A percentile compares a stretch with the other conserved stretches of the same genome.
These are phyloP conservation scores for Fusarium metavorans DNA, from an alignment of 2,329 filamentous ascomycete species.

Conservation along the genomic window DNA sequence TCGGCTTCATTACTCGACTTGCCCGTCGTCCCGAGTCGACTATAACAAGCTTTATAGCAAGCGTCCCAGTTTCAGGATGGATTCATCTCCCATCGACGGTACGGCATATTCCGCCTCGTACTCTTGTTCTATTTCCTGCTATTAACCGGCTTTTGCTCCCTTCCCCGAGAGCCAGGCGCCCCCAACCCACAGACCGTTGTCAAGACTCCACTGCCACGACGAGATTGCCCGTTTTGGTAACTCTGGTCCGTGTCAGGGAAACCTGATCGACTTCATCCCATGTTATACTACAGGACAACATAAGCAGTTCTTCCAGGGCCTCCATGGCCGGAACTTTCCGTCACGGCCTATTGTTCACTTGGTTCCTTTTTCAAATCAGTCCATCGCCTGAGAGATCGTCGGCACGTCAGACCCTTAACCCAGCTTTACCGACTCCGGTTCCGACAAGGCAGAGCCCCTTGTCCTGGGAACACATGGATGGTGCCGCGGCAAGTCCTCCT, in stretches of 20 bases:
- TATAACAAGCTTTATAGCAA: constrained; percentile 24
- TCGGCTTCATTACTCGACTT: constrained; percentile 29
- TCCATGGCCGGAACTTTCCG: constrained; percentile 38
- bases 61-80: constrained; percentile 26
- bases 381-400: constrained; percentile 38
- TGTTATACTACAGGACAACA: constrained; percentile 35
- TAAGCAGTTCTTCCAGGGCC: constrained; percentile 28
- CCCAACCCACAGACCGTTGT: constrained; percentile 34
- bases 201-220: constrained; percentile 41
- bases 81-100: constrained; percentile 27
- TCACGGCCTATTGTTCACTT: constrained; percentile 15
- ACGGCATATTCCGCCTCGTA: constrained; percentile 31
- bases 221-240: constrained; percentile 44
- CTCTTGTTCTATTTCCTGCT: constrained; percentile 23
- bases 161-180: constrained; percentile 36
- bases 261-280: constrained; percentile 43
- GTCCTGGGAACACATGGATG: constrained; percentile 20
- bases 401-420: constrained; percentile 39
- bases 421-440: constrained; percentile 36
- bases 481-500: constrained; percentile 23
- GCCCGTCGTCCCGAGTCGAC: neutral
- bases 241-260: constrained; percentile 40
- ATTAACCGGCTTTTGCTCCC: constrained; percentile 27
- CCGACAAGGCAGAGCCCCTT: constrained; percentile 27
- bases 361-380: constrained; percentile 34